Conservation (phyloP, 2,329 filamentous ascomycete genomes). For the Didymella segeticola region DNA sequence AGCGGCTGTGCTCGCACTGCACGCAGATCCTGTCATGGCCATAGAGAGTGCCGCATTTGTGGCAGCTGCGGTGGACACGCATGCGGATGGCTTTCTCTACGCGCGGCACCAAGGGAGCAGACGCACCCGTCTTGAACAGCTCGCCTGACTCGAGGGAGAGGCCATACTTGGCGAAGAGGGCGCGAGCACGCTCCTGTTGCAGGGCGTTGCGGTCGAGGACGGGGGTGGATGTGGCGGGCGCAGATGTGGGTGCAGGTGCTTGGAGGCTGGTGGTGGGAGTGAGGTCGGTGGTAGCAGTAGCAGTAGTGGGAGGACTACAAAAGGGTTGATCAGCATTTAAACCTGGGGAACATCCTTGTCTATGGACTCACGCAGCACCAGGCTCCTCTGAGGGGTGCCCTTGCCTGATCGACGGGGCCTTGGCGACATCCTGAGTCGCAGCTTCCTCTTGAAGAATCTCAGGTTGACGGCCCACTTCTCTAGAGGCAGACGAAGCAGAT, state of each 20-base stretch:
- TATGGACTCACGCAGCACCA: constrained; percentile 12
- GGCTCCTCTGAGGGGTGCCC: background rate
- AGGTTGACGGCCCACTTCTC: constrained; percentile 1
- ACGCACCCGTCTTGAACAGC: constrained; percentile 38
- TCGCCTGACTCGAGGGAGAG: constrained; percentile 50
- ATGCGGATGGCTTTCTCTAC: constrained; percentile 79
- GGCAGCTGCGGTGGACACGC: constrained; percentile 80
- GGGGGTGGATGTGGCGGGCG: constrained; percentile 10
- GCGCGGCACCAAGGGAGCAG: constrained; percentile 53
- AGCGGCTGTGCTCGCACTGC: constrained; percentile 79
- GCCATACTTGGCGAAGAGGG: constrained; percentile 53
- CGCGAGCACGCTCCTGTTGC: constrained; percentile 49
- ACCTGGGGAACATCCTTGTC: background rate
- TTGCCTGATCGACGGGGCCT: constrained; percentile 5
- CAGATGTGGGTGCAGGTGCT: constrained; percentile 3
- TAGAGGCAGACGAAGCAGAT: constrained; percentile 13
- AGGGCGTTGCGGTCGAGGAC: constrained; percentile 41
- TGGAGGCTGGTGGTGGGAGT: constrained; percentile 10
- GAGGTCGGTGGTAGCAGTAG: background rate
- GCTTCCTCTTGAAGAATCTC: background rate
- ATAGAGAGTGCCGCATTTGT: constrained; percentile 79
- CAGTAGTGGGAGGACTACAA: background rate
- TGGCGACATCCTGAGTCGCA: constrained; percentile 5
- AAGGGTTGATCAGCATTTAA: constrained; percentile 5
- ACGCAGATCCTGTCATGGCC: constrained; percentile 75